Percentiles rank a stretch among this genome's conserved stretches.
These are phyloP conservation scores for Eremochloa ophiuroides DNA, from an alignment of 176 grass and related monocot genomes.

Conservation along the genomic window DNA sequence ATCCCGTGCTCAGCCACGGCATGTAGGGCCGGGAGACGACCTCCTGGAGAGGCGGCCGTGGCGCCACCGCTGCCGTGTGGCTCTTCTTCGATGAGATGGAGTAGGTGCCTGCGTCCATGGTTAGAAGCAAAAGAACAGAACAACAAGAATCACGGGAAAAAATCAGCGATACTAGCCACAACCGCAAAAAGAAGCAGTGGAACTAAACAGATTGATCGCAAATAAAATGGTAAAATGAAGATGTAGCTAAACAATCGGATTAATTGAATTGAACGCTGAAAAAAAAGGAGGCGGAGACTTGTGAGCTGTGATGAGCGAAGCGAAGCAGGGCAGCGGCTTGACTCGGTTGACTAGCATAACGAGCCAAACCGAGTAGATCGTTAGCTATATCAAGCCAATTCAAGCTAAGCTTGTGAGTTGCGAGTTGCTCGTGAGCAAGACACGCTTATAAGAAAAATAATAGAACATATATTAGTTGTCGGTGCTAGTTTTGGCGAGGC, in stretches of 20 bases:
- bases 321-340: background rate
- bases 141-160: background rate
- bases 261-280: background rate
- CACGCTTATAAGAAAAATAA: too few species aligned
- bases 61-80: background rate
- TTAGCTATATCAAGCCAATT: too few species aligned
- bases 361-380: too few species aligned
- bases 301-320: background rate
- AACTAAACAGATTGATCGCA: background rate
- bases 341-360: too few species aligned
- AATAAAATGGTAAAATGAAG: background rate
- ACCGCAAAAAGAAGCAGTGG: background rate
- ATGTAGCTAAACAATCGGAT: background rate
- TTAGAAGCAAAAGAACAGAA: slow-evolving; percentile 17
- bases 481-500: too few species aligned
- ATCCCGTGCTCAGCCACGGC: slow-evolving; percentile 21
- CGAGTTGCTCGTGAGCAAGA: too few species aligned
- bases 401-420: too few species aligned
- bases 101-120: slow-evolving; percentile 48
- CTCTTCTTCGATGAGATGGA: slow-evolving; percentile 25
- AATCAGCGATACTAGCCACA: background rate
- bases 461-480: too few species aligned
- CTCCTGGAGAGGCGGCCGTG: slow-evolving; percentile 35
- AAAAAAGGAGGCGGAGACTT: background rate
- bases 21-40: slow-evolving; percentile 30